Percentiles rank a stretch among this genome's conserved stretches.
phyloP scores from a whole-genome alignment of 371 early-diverging fungal genomes.

The Basidiobolus meristosporus region DNA sequence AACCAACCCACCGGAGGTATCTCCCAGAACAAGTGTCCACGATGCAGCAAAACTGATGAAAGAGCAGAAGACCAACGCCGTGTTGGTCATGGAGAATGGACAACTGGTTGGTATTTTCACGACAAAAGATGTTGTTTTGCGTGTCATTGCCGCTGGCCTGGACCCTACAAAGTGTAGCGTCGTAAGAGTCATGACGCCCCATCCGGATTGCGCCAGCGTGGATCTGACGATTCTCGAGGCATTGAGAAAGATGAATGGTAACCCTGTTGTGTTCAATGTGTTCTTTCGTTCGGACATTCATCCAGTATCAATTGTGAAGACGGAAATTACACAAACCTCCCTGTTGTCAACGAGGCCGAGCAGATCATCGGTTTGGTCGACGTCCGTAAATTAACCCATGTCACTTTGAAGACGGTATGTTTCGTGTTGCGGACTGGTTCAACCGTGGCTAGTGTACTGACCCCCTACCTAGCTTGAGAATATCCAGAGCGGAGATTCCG shows the following conservation, averaged over 20 bases:
- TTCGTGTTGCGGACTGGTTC: too few species aligned
- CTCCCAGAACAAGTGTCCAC: slow-evolving; percentile 58
- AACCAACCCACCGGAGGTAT: slow-evolving; percentile 50
- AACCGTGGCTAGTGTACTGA: too few species aligned
- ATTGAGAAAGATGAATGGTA: slow-evolving; percentile 85
- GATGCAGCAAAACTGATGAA: slow-evolving; percentile 85
- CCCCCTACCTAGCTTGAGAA: slow-evolving; percentile 5
- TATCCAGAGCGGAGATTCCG: slow-evolving; percentile 13
- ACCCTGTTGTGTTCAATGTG: slow-evolving; percentile 1
- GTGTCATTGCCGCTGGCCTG: slow-evolving; percentile 86
- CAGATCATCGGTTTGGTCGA: slow-evolving; percentile 82
- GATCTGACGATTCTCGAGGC: slow-evolving; percentile 80
- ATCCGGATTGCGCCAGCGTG: slow-evolving; percentile 82
- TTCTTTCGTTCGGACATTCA: neutral
- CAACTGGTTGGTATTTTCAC: slow-evolving; percentile 84
- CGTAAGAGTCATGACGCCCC: slow-evolving; percentile 94
- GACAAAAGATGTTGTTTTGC: slow-evolving; percentile 87
- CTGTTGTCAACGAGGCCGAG: slow-evolving; percentile 64
- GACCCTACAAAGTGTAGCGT: slow-evolving; percentile 81
- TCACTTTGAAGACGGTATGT: slow-evolving; percentile 43
- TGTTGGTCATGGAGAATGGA: slow-evolving; percentile 65
- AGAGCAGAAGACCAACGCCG: slow-evolving; percentile 69
- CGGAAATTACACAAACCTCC: slow-evolving; percentile 87
- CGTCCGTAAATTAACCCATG: slow-evolving; percentile 75
- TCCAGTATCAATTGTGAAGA: slow-evolving; percentile 20